phyloP scores from a whole-genome alignment of 352 stramenopile species.

The Globisporangium sylvaticum region DNA sequence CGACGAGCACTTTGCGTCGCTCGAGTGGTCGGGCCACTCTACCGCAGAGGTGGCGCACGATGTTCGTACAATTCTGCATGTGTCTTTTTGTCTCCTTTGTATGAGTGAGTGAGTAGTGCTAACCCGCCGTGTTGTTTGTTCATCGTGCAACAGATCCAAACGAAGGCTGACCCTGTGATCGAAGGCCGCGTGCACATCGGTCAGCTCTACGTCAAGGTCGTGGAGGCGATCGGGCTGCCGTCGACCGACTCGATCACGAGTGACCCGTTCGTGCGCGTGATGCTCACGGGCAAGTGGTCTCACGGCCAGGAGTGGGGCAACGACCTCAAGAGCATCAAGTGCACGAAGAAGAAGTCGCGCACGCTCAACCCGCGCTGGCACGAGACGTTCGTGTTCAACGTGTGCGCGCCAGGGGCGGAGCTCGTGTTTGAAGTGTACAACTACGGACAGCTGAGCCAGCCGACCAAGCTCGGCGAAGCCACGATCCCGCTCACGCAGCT shows the following conservation, averaged over 20 bases:
- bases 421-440: constrained; percentile 85
- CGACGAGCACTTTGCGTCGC: constrained; percentile 79
- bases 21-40: constrained; percentile 81
- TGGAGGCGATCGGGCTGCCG: constrained; percentile 78
- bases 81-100: not conserved
- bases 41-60: constrained; percentile 43
- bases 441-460: constrained; percentile 75
- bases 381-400: constrained; percentile 87
- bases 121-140: not conserved
- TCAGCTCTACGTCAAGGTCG: constrained; percentile 84
- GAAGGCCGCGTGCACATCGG: constrained; percentile 81
- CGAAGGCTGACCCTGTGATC: constrained; percentile 71
- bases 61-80: not conserved
- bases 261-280: constrained; percentile 81
- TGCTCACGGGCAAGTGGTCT: constrained; percentile 83
- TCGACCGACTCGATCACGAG: constrained; percentile 88
- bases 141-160: constrained; percentile 35
- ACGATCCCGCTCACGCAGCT: constrained; percentile 69
- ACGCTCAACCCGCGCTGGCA: constrained; percentile 85
- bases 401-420: constrained; percentile 77
- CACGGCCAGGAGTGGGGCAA: constrained; percentile 82
- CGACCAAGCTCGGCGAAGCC: constrained; percentile 79
- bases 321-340: constrained; percentile 77
- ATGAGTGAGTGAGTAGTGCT: not conserved
- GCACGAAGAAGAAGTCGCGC: constrained; percentile 84